A percentile compares a stretch with the other conserved stretches of the same genome.
Evolutionary conservation across 2,329 filamentous ascomycete species (phyloP).

Genomic region (Lachnellula suecica): DNA sequence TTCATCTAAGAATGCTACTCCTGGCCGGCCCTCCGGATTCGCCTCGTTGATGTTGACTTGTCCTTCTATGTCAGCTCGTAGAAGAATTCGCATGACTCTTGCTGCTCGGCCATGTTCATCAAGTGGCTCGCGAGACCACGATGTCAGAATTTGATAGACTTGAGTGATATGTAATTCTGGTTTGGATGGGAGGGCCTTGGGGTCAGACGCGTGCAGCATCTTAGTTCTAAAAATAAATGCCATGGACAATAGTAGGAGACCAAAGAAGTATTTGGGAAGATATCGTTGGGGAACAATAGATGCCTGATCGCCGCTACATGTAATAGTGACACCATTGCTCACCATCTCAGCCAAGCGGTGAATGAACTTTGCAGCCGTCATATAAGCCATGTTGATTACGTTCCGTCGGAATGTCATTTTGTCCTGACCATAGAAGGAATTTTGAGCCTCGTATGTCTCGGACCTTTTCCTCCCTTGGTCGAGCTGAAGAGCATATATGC

Average conservation of each 20-base stretch:
- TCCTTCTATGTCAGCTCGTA: not conserved
- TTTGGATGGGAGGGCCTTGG: not conserved
- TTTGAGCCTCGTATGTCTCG: too few relatives aligned
- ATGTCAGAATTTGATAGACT: not conserved
- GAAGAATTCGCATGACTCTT: not conserved
- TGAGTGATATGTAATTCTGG: not conserved
- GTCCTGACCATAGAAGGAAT: not conserved
- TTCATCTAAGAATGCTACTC: too few relatives aligned
- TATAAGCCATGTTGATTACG: not conserved
- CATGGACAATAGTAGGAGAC: constrained; percentile 5
- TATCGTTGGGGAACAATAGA: constrained; percentile 1
- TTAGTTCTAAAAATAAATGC: constrained; percentile 8
- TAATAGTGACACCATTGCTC: too few relatives aligned
- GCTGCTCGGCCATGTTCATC: not conserved
- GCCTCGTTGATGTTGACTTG: not conserved
- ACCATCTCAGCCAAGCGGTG: too few relatives aligned
- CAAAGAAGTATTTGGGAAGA: constrained; percentile 11
- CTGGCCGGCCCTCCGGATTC: too few relatives aligned
- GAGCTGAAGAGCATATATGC: constrained; percentile 9
- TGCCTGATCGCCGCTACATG: too few relatives aligned
- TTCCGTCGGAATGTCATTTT: not conserved
- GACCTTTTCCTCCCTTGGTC: constrained; percentile 4
- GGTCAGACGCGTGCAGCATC: not conserved
- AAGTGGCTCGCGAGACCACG: not conserved
- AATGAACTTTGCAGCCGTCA: not conserved